Evolutionary conservation across 305 asterid species (phyloP).

Genomic region (Striga hermonthica): DNA sequence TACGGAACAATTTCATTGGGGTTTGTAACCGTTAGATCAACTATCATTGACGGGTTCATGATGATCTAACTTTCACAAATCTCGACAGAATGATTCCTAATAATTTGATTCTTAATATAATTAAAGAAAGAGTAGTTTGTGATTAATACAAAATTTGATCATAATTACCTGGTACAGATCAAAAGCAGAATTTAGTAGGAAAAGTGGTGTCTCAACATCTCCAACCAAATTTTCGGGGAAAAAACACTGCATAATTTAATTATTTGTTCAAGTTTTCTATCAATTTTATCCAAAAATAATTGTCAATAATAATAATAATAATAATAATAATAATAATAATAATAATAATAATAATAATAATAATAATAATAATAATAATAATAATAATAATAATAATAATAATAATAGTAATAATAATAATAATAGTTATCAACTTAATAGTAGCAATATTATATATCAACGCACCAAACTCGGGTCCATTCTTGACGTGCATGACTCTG

Average conservation of each 20-base stretch:
- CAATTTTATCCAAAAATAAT: too few species aligned
- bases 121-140: too few species aligned
- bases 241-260: neutral
- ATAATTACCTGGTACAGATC: neutral
- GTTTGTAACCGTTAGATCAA: too few species aligned
- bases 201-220: neutral
- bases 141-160: too few species aligned
- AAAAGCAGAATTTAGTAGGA: neutral
- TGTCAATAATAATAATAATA: too few species aligned
- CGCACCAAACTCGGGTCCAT: neutral
- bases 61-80: too few species aligned
- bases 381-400: neutral
- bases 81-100: too few species aligned
- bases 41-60: too few species aligned
- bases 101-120: too few species aligned
- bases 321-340: neutral
- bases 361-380: neutral
- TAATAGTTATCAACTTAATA: neutral
- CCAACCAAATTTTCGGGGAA: neutral
- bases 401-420: neutral
- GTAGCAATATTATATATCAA: neutral
- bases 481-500: neutral
- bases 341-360: neutral
- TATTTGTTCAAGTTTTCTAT: too few species aligned
- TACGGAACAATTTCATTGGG: too few species aligned